Evolutionary conservation across 192 early-diverging fungal genomes (phyloP), one percentile per base, ranked within the genome.

Genomic region (Phlyctochytrium arcticum): DNA sequence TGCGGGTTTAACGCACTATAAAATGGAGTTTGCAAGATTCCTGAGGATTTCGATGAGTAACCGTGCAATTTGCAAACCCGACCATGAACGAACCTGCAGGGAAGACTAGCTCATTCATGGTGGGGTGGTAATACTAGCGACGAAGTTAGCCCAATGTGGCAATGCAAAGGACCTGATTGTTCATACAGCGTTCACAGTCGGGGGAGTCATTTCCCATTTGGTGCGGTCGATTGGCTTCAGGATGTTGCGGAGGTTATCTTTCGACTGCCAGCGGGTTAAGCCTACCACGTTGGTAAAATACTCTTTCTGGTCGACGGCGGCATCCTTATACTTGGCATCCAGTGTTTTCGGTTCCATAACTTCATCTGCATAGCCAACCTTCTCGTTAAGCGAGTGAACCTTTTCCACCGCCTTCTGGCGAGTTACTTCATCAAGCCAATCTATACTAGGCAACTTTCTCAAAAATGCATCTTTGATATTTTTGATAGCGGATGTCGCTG

Each of bases 101-200:
- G 59, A 76, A 77, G 6, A 56, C 74, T 46, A 78, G 74, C 35
- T 71, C 68, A 36, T 77, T 77, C 60, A 39, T 21, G 12, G 48
- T 3, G 5, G 69, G 57, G 54, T 72, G 54, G 68, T 76, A 75
- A 35, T 69, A 69, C 65, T 67, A 54, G 8, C 10, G 30, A 1
- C 6, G 51, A 44, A 19, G 39, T 44, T 42, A 2, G 12, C 12
- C 21, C 39, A 44, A 2, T 44, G 21, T 44, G 37, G 15, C 1
- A n/a, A 2, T 12, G 21, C 39, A 19, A 44, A 44, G 12, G 39
- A 44, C 39, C 15, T 21, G 24, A 2, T 53, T 15, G 7, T 26
- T 48, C 51, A 44, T 60, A 71, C 56, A 21, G 73, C 73, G 54
- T 73, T 73, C 0, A 75, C 73, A 4, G 39, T 69, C 10, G 57